Evolutionary conservation across 805 yeast genomes (phyloP).

Genomic region (Groenewaldozyma tartarivorans): DNA sequence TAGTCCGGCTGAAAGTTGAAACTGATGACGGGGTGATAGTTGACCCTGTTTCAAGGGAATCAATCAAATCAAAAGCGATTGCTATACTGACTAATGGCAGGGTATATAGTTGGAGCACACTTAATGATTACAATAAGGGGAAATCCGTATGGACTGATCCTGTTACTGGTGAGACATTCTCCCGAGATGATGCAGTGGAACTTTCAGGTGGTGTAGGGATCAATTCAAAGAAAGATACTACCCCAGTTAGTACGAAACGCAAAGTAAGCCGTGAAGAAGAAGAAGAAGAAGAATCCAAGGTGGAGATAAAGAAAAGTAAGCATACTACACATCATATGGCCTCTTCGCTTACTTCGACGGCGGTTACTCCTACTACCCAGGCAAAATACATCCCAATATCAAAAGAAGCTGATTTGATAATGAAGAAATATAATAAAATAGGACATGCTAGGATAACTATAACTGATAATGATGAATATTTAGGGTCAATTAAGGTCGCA

Average conservation of each 20-base stretch:
- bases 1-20: slow-evolving; percentile 20
- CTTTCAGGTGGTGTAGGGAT: slow-evolving; percentile 14
- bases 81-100: slow-evolving; percentile 22
- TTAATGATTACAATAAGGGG: slow-evolving; percentile 22
- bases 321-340: slow-evolving; percentile 22
- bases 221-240: neutral
- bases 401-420: slow-evolving; percentile 21
- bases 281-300: neutral
- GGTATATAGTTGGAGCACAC: slow-evolving; percentile 25
- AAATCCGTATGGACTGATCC: slow-evolving; percentile 24
- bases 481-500: slow-evolving; percentile 20
- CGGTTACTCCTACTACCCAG: slow-evolving; percentile 20
- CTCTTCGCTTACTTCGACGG: slow-evolving; percentile 24
- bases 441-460: slow-evolving; percentile 24
- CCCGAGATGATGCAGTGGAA: slow-evolving; percentile 19
- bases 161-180: slow-evolving; percentile 24
- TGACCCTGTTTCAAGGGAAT: slow-evolving; percentile 28
- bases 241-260: neutral
- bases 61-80: slow-evolving; percentile 22
- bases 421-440: slow-evolving; percentile 18
- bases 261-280: neutral
- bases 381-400: slow-evolving; percentile 17
- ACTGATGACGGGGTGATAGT: slow-evolving; percentile 20
- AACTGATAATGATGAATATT: neutral
- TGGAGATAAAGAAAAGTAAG: slow-evolving; percentile 7